Evolutionary conservation across 371 early-diverging fungal species (phyloP), one percentile per base, ranked within the genome.

Genomic region (Lichtheimia hyalospora): DNA sequence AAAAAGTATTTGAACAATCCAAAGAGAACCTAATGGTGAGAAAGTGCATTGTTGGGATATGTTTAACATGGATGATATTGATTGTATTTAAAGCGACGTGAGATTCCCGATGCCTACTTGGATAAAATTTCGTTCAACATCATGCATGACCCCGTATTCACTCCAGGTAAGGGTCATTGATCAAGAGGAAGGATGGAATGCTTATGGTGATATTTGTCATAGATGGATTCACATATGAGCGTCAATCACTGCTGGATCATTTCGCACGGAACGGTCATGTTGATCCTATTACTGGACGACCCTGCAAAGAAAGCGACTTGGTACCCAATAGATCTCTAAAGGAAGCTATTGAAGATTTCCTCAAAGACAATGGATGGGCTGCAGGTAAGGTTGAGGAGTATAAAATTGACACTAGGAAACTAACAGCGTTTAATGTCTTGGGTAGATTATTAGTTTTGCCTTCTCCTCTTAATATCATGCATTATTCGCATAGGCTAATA

Each of bases 321-420:
- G 61, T 89, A 23, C 90, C 91, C 0, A 91, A 92, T 64, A 71
- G 85, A 23, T 89, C 91, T 3, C 63, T 92, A 46, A 86, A 85
- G 60, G 92, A 85, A 63, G 83, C 86, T 2, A 84, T 84, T 41
- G 86, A 85, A 34, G 86, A 84, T 42, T 85, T 79, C 59, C 68
- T 85, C 49, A 69, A 72, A 23, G 82, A 84, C 24, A 85, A 85
- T 61, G 86, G 86, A 23, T 85, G 86, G 86, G 86, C 86, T 44
- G 81, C 81, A 57, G 81, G 73, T 68, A 74, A 60, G 54, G 39
- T 57, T 34, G 34, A 2, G 56, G 8, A 8, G 7, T 27, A 27
- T 1, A 27, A 7, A 27, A 7, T 27, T 7, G 4, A 34, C 34
- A 34, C 2, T 34, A 8, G 10, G 10, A 34, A 8, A 25, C 25